A percentile compares a stretch with the other conserved stretches of the same genome.
Evolutionary conservation across 176 grass and related monocot species (phyloP).

Genomic region (Paspalum notatum): DNA sequence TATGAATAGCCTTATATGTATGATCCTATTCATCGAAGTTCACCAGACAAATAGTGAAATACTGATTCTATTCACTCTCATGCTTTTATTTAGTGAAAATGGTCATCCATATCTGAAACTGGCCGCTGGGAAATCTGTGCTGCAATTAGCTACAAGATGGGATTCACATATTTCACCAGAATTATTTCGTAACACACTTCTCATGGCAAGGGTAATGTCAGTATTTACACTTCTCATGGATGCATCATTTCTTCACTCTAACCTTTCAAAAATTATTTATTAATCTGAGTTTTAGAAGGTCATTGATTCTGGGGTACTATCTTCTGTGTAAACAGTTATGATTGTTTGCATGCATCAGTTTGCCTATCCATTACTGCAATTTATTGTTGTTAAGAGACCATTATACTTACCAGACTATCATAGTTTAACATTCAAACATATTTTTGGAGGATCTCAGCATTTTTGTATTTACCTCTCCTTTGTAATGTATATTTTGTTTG

Average conservation of each 20-base stretch:
- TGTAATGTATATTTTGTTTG: constrained; percentile 30
- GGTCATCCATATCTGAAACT: constrained; percentile 73
- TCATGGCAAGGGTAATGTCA: constrained; percentile 71
- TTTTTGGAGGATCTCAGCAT: constrained; percentile 9
- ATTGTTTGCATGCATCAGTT: constrained; percentile 31
- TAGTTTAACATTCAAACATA: constrained; percentile 34
- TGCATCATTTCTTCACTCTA: constrained; percentile 23
- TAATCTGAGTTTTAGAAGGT: constrained; percentile 27
- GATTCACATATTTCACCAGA: constrained; percentile 83
- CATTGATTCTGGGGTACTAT: constrained; percentile 22
- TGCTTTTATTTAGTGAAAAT: constrained; percentile 63
- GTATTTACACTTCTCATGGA: constrained; percentile 31
- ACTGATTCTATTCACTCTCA: constrained; percentile 23
- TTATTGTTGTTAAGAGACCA: constrained; percentile 34
- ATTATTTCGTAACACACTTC: constrained; percentile 65
- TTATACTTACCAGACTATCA: not conserved
- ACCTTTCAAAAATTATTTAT: constrained; percentile 20
- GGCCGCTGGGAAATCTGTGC: constrained; percentile 78
- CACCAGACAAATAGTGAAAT: constrained; percentile 24
- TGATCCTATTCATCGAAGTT: constrained; percentile 15
- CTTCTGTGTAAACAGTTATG: not conserved
- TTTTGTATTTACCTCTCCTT: constrained; percentile 29
- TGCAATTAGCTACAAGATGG: constrained; percentile 82
- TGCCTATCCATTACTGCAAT: not conserved
- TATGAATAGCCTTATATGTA: constrained; percentile 15